These are phyloP conservation scores for Solanum tarijense DNA, from an alignment of 257 asterid genomes.

Conservation along the genomic window DNA sequence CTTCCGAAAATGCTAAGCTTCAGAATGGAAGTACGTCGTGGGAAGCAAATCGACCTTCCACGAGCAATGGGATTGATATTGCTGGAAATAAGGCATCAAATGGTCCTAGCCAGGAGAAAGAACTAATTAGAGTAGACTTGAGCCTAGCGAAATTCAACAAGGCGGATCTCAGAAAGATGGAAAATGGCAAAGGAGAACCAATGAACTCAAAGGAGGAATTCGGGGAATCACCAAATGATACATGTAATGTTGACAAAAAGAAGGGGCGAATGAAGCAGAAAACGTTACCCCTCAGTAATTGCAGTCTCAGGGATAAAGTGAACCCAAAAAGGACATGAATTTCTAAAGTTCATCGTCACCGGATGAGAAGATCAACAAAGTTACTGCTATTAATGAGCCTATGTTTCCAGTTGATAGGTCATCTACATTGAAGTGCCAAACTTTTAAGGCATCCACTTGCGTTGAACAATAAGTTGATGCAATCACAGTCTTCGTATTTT, in stretches of 20 bases:
- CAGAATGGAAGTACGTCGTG: constrained; percentile 10
- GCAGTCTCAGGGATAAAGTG: constrained; percentile 57
- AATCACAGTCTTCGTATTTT: constrained; percentile 39
- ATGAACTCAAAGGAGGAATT: constrained; percentile 9
- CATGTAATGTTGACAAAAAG: constrained; percentile 36
- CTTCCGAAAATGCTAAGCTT: constrained; percentile 8
- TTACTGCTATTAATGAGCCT: constrained; percentile 11
- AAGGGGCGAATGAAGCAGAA: constrained; percentile 65
- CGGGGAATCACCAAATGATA: constrained; percentile 27
- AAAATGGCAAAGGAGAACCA: constrained; percentile 17
- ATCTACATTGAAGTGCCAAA: constrained; percentile 71
- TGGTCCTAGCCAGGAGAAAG: constrained; percentile 25
- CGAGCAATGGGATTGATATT: neutral
- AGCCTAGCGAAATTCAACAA: constrained; percentile 21
- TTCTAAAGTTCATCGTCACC: constrained; percentile 11
- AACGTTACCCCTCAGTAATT: constrained; percentile 72
- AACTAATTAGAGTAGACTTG: constrained; percentile 27
- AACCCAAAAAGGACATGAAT: constrained; percentile 38
- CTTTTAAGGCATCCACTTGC: constrained; percentile 50
- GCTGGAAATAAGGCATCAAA: neutral
- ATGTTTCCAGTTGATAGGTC: constrained; percentile 45
- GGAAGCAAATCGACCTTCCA: constrained; percentile 16
- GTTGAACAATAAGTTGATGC: constrained; percentile 67
- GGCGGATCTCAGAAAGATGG: constrained; percentile 16
- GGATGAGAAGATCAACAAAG: constrained; percentile 7